Evolutionary conservation across 2,329 filamentous ascomycete genomes (phyloP), one percentile per base, ranked within the genome.

Genomic region (Amphichorda felina): DNA sequence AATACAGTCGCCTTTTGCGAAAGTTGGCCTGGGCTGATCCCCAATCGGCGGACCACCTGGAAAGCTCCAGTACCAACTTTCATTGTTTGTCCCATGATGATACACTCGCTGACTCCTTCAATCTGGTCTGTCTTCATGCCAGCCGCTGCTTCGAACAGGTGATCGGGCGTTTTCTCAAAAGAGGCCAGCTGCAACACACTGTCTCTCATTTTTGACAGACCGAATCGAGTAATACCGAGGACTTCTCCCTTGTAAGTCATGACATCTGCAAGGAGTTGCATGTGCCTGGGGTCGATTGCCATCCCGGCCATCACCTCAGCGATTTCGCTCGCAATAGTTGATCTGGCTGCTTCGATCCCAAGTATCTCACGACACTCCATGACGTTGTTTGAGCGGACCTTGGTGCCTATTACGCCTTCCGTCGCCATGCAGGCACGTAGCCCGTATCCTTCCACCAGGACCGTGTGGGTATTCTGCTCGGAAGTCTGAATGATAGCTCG

Each of bases 171-270:
- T 72, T 96, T 96, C 61, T 98, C 91, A 53, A 98, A 98, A 14
- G 82, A 89, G 0, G 91, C 91, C 10, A 98, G 71, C 58, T 98
- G 91, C 38, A 98, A 65, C 9, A 96, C 91, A 13, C 76, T 84
- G 57, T 98, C 91, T 35, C 91, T 73, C 82, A 94, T 96, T 68
- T 96, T 98, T 38, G 87, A 83, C 18, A 98, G 69, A 35, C 91
- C 91, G 57, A 96, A 96, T 22, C 91, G 81, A 3, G 91, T 98
- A 54, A 98, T 98, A 35, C 91, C 91, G 14, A 95, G 72, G 0
- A 98, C 84, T 47, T 96, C 89, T 34, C 91, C 91, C 64, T 95
- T 96, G 70, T 89, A 96, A 1, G 91, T 96, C 91, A 98, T 98
- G 36, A 95, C 88, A 51, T 98, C 91, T 9, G 91, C 89, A 2